Evolutionary conservation across 2,329 filamentous ascomycete genomes (phyloP), one percentile per base, ranked within the genome.

Genomic region (Triangularia setosa): DNA sequence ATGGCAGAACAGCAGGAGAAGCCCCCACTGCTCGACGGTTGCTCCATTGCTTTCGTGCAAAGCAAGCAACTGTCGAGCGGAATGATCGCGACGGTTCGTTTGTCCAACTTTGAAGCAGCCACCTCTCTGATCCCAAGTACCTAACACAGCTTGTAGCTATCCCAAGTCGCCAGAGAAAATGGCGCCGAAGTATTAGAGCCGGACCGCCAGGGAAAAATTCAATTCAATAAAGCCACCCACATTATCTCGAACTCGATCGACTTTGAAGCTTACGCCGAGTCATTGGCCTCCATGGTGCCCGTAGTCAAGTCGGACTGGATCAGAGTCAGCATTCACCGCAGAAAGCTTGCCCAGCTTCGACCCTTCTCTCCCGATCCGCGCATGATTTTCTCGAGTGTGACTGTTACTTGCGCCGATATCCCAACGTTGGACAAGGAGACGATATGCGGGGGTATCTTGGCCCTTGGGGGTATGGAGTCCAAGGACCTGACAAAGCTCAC

Each of bases 281-380:
- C 92, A 1, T 83, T 90, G 68, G 90, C 92, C 57, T 81, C 86
- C 68, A 90, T 96, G 83, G 89, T 95, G 58, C 90, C 92, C 11
- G 90, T 98, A 1, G 88, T 98, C 27, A 93, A 88, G 68, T 87
- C 91, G 3, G 80, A 85, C 63, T 99, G 95, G 94, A 85, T 97
- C 56, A 83, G 85, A 3, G 81, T 83, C 24, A 95, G 90, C 3
- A 76, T 97, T 1, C 76, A 81, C 23, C 90, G 88, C 71, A 82
- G 82, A 64, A 93, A 90, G 74, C 82, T 90, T 61, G 88, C 88
- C 33, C 92, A 92, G 70, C 86, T 93, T 9, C 87, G 94, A 48
- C 90, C 92, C 16, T 96, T 90, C 75, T 97, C 90, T 55, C 95
- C 95, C 1, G 95, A 99, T 72, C 93, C 94, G 1, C 86, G 90